These are phyloP conservation scores for Talaromyces islandicus DNA, from an alignment of 2,329 filamentous ascomycete species.

Conservation along the genomic window DNA sequence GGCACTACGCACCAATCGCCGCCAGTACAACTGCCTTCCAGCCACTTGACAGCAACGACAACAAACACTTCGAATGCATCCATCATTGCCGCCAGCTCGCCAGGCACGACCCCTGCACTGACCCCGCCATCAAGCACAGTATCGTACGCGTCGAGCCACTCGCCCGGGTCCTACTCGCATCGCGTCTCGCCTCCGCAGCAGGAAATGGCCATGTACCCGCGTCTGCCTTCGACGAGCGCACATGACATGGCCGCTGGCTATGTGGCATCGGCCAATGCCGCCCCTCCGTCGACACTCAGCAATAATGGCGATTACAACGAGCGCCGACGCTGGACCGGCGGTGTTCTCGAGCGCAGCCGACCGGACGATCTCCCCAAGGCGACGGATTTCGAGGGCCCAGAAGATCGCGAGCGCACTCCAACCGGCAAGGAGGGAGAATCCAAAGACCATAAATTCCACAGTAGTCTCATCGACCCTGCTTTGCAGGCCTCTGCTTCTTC, in stretches of 20 bases:
- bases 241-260: constrained; percentile 49
- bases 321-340: constrained; percentile 56
- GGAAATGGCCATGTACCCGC: constrained; percentile 56
- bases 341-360: constrained; percentile 51
- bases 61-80: constrained; percentile 18
- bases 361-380: constrained; percentile 31
- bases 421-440: constrained; percentile 20
- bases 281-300: constrained; percentile 55
- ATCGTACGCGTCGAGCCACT: constrained; percentile 58
- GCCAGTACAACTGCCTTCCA: constrained; percentile 36
- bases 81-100: constrained; percentile 31
- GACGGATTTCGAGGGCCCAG: constrained; percentile 9
- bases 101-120: constrained; percentile 51
- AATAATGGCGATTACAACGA: constrained; percentile 56
- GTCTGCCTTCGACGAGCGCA: constrained; percentile 54
- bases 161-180: constrained; percentile 49
- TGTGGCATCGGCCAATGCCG: constrained; percentile 47
- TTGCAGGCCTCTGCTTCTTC: constrained; percentile 16
- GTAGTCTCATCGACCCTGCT: constrained; percentile 39
- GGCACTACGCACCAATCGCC: constrained; percentile 51
- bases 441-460: constrained; percentile 19
- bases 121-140: constrained; percentile 58
- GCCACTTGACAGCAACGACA: constrained; percentile 34
- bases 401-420: constrained; percentile 23
- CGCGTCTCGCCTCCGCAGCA: constrained; percentile 47